A percentile compares a stretch with the other conserved stretches of the same genome.
phyloP scores from a whole-genome alignment of 192 early-diverging fungal genomes.

The Backusella psychrophila region DNA sequence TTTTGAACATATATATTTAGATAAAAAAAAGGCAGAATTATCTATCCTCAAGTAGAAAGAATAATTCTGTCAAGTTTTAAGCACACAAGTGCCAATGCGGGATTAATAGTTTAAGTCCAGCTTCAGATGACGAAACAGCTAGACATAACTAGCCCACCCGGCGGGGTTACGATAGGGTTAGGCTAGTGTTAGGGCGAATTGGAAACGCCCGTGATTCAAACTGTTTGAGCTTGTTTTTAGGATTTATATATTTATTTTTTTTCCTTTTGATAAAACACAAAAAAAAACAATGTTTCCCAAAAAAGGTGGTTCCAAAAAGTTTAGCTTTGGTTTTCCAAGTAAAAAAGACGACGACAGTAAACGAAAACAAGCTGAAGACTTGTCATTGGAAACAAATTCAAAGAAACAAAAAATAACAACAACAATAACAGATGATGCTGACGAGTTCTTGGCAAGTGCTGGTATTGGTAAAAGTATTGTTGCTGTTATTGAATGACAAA shows the following conservation, averaged over 20 bases:
- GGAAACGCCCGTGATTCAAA: too few species aligned
- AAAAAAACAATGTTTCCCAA: not conserved
- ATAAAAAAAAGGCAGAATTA: too few species aligned
- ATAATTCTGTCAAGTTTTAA: too few species aligned
- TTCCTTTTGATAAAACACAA: not conserved
- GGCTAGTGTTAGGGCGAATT: too few species aligned
- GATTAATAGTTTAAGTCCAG: too few species aligned
- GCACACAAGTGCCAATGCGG: too few species aligned
- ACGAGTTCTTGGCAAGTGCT: conserved; percentile 32
- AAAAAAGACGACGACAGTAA: conserved; percentile 1
- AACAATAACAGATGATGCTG: conserved; percentile 33
- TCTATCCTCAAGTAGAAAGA: too few species aligned
- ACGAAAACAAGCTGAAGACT: not conserved
- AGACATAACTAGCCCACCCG: too few species aligned
- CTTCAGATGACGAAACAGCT: too few species aligned
- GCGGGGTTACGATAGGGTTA: too few species aligned
- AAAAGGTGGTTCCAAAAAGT: conserved; percentile 17
- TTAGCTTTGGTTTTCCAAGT: conserved; percentile 24
- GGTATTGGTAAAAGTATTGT: conserved; percentile 23
- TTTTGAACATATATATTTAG: too few species aligned
- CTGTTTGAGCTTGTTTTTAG: too few species aligned
- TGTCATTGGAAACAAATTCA: not conserved
- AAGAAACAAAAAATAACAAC: not conserved
- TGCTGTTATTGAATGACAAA: conserved; percentile 2
- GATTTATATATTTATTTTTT: not conserved